phyloP scores from a whole-genome alignment of 768 basidiomycete genomes.

The Suillus hirtellus region DNA sequence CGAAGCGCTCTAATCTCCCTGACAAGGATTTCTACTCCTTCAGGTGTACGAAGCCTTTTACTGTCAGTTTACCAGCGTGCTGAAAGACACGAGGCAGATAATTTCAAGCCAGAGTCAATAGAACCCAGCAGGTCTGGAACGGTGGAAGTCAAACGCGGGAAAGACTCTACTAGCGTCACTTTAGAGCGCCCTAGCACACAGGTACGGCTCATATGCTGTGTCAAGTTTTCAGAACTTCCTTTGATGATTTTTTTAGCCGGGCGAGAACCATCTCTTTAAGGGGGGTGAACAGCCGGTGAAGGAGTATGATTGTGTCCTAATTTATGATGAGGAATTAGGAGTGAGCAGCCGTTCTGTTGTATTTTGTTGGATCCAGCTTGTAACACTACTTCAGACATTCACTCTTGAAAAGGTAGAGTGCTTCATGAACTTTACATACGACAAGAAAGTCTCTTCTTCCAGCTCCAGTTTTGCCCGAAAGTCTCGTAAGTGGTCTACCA shows the following conservation, averaged over 20 bases:
- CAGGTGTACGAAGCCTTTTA: slow-evolving; percentile 53
- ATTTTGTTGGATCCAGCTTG: slow-evolving; percentile 13
- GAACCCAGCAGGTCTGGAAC: slow-evolving; percentile 65
- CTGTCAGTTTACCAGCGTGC: not conserved
- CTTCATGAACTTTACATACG: slow-evolving; percentile 53
- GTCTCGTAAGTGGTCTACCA: slow-evolving; percentile 23
- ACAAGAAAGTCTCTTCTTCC: slow-evolving; percentile 41
- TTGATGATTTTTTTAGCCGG: slow-evolving; percentile 36
- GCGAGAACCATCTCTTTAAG: slow-evolving; percentile 55
- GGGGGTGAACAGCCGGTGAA: slow-evolving; percentile 61
- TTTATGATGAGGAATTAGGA: slow-evolving; percentile 74
- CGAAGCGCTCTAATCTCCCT: slow-evolving; percentile 47
- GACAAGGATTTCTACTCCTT: slow-evolving; percentile 77
- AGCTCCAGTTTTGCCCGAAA: slow-evolving; percentile 20
- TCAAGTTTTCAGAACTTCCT: not conserved
- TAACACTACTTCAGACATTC: slow-evolving; percentile 50
- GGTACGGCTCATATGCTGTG: slow-evolving; percentile 41
- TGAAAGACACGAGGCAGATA: slow-evolving; percentile 45
- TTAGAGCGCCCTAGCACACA: slow-evolving; percentile 68
- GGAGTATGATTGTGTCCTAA: slow-evolving; percentile 75
- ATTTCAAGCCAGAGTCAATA: slow-evolving; percentile 73
- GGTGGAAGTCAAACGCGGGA: slow-evolving; percentile 58
- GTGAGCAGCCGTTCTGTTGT: slow-evolving; percentile 40
- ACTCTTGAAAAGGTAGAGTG: slow-evolving; percentile 79
- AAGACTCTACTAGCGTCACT: slow-evolving; percentile 51